Evolutionary conservation across 2,329 filamentous ascomycete species (phyloP), one percentile per base, ranked within the genome.

Genomic region (Calycina herbarum): DNA sequence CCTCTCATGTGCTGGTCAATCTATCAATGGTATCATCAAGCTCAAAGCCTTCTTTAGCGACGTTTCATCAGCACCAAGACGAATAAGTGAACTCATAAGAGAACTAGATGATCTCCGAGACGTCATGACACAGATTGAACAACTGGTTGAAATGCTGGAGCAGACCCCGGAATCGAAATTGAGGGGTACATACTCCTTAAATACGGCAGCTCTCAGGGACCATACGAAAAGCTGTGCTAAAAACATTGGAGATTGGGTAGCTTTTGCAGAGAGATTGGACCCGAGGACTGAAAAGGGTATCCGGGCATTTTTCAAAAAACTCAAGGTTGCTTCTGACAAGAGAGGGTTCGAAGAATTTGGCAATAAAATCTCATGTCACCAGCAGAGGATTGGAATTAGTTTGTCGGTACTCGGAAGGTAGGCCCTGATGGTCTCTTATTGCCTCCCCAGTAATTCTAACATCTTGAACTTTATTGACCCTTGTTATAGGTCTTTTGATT

Each of bases 321-420:
- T 51, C 3, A 51, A 51, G 24, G 45, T 51, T n/a, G 45, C 45
- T 20, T 10, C 24, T 5, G 45, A 51, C 24, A 51, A 51, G 8
- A 51, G 11, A 51, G 45, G 45, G 10, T 51, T 51, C 17, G 45
- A 51, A 51, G 45, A 51, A 24, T 51, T 51, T 51, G 45, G 45
- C 6, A 51, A 11, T 10, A 51, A 20, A 8, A 51, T 51, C 10
- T 5, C 10, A n/a, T 0, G 13, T 20, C 45, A 51, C 10, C 45
- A 51, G 45, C 45, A 51, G 17, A n/a, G 45, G 24, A 51, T 51
- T 20, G 24, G 5, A 51, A 51, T 51, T 8, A 51, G 45, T 51
- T 13, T 51, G 6, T 51, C 45, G 1, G 45, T 51, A 20, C 10
- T 51, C 1, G 45, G 45, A 27, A 51, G 45, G 45, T 4, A 2